Evolutionary conservation across 208 protist species (phyloP).

Genomic region (Crithidia bombi): DNA sequence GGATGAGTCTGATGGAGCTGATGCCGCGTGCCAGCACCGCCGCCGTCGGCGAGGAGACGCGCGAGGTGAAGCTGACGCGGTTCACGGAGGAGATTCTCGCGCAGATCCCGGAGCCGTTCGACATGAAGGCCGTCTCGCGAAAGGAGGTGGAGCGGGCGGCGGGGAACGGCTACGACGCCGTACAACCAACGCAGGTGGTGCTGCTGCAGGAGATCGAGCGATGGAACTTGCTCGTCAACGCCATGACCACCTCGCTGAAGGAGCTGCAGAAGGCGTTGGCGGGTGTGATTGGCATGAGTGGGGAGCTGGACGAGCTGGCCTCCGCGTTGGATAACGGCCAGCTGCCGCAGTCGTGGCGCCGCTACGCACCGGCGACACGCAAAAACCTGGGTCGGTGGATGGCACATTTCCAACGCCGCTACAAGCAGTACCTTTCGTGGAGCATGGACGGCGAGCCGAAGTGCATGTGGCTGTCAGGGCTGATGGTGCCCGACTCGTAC

Average conservation of each 20-base stretch:
- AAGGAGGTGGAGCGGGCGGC: conserved; percentile 75
- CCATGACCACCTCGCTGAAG: conserved; percentile 93
- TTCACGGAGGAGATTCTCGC: conserved; percentile 90
- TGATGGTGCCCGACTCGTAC: conserved; percentile 99
- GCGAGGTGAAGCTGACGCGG: conserved; percentile 89
- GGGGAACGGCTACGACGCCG: conserved; percentile 62
- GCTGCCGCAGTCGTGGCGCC: conserved; percentile 94
- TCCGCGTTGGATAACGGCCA: conserved; percentile 94
- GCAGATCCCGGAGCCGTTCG: conserved; percentile 94
- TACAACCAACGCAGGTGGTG: conserved; percentile 96
- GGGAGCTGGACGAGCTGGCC: conserved; percentile 95
- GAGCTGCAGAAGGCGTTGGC: conserved; percentile 96
- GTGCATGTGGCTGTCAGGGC: conserved; percentile 98
- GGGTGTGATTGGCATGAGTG: conserved; percentile 98
- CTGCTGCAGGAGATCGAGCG: conserved; percentile 99
- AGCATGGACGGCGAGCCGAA: conserved; percentile 94
- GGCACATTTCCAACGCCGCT: conserved; percentile 93
- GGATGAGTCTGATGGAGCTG: conserved; percentile 95
- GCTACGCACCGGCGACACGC: conserved; percentile 93
- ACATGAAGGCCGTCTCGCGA: conserved; percentile 80
- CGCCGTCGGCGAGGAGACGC: conserved; percentile 62
- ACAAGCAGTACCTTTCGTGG: conserved; percentile 96
- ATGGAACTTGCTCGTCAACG: conserved; percentile 95
- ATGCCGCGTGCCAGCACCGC: conserved; percentile 91
- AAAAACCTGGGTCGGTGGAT: conserved; percentile 98